Percentiles rank a stretch among this genome's conserved stretches.
These are phyloP conservation scores for Iodosphaeria phyllophila DNA, from an alignment of 2,329 filamentous ascomycete genomes.

Conservation along the genomic window DNA sequence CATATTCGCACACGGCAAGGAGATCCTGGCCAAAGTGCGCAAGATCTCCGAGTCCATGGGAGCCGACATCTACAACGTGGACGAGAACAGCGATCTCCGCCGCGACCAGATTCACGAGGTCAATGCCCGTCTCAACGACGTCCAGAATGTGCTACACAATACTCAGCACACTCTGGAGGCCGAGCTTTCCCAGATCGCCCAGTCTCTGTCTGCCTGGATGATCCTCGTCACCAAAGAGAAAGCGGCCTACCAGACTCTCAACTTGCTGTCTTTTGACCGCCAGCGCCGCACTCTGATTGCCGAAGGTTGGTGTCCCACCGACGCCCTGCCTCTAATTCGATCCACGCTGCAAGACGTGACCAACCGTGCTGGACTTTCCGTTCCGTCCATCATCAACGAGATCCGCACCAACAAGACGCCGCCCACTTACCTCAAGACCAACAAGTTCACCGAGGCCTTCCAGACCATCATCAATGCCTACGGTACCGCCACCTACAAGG, in stretches of 20 bases:
- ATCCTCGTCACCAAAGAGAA: slow-evolving; percentile 97
- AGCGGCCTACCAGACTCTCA: slow-evolving; percentile 87
- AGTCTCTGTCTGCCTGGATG: slow-evolving; percentile 91
- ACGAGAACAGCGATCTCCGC: slow-evolving; percentile 90
- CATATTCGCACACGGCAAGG: slow-evolving; percentile 96
- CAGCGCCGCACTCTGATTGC: slow-evolving; percentile 91
- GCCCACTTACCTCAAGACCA: slow-evolving; percentile 92
- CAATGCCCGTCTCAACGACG: slow-evolving; percentile 78
- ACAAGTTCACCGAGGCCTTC: slow-evolving; percentile 96
- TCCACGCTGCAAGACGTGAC: slow-evolving; percentile 93
- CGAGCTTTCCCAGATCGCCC: slow-evolving; percentile 83
- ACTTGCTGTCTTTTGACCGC: slow-evolving; percentile 91
- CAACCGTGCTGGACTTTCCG: slow-evolving; percentile 84
- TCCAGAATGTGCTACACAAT: slow-evolving; percentile 82
- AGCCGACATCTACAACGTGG: slow-evolving; percentile 88
- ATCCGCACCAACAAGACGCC: slow-evolving; percentile 95
- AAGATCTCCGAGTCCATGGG: slow-evolving; percentile 98
- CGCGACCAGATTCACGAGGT: slow-evolving; percentile 95
- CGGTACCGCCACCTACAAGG: slow-evolving; percentile 89
- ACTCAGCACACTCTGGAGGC: slow-evolving; percentile 88
- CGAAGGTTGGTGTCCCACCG: slow-evolving; percentile 92
- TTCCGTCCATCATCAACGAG: slow-evolving; percentile 96
- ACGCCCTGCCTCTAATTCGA: slow-evolving; percentile 75
- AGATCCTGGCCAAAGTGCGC: slow-evolving; percentile 95
- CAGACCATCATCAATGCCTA: slow-evolving; percentile 99